Evolutionary conservation across 1,139 yeast species (phyloP).

Genomic region (Pichia sp.): DNA sequence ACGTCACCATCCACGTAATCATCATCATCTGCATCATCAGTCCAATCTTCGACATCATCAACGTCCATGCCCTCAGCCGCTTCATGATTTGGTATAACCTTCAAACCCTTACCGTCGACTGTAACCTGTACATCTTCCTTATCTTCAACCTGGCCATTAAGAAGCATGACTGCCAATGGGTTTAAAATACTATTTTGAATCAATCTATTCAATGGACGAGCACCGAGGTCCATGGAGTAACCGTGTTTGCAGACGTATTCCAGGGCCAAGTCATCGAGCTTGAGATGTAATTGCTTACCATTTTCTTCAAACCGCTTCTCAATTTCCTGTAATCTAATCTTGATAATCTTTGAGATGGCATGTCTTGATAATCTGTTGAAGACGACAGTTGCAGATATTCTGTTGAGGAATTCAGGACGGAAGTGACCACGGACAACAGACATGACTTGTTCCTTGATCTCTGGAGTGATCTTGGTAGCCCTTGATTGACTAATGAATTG

Average conservation of each 20-base stretch:
- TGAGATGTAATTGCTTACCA: slow-evolving; percentile 68
- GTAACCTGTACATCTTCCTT: slow-evolving; percentile 75
- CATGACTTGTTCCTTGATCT: slow-evolving; percentile 75
- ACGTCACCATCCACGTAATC: slow-evolving; percentile 28
- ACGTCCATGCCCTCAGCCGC: slow-evolving; percentile 45
- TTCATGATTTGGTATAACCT: slow-evolving; percentile 83
- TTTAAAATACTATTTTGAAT: slow-evolving; percentile 86
- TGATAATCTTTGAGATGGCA: slow-evolving; percentile 88
- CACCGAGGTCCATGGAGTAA: slow-evolving; percentile 90
- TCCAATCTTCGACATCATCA: slow-evolving; percentile 48
- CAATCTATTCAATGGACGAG: slow-evolving; percentile 92
- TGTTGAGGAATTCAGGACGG: slow-evolving; percentile 95
- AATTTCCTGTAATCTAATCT: slow-evolving; percentile 74
- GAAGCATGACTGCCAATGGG: slow-evolving; percentile 76
- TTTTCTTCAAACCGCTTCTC: slow-evolving; percentile 78
- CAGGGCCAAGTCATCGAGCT: slow-evolving; percentile 65
- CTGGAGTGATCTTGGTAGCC: slow-evolving; percentile 55
- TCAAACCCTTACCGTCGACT: slow-evolving; percentile 49
- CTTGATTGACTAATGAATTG: slow-evolving; percentile 70
- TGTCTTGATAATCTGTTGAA: slow-evolving; percentile 88
- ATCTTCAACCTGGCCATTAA: slow-evolving; percentile 81
- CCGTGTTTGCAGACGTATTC: slow-evolving; percentile 81
- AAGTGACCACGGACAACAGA: slow-evolving; percentile 80
- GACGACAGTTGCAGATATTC: slow-evolving; percentile 87
- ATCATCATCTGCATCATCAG: slow-evolving; percentile 53